Evolutionary conservation across 768 basidiomycete species (phyloP).

Genomic region (Boletus reticulatus): DNA sequence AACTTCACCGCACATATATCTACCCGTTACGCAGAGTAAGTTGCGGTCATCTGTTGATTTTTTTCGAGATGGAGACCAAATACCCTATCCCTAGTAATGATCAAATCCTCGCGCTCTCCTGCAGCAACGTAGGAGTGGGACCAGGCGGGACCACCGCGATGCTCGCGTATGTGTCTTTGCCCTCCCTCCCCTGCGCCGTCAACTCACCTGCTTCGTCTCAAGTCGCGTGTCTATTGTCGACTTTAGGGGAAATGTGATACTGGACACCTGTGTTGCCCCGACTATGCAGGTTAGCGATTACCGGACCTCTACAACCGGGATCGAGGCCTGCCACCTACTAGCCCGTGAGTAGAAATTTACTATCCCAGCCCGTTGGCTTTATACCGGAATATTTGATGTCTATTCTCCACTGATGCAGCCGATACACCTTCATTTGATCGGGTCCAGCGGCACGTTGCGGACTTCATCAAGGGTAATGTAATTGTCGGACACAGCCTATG

Average conservation of each 20-base stretch:
- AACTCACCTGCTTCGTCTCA: conserved; percentile 10
- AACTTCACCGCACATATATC: conserved; percentile 24
- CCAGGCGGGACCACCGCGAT: conserved; percentile 80
- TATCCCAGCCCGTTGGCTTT: background rate
- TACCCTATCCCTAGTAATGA: conserved; percentile 36
- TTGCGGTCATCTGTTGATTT: conserved; percentile 8
- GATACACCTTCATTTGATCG: conserved; percentile 52
- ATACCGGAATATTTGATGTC: background rate
- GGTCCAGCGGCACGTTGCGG: conserved; percentile 68
- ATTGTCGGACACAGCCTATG: conserved; percentile 77
- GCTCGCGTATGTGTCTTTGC: conserved; percentile 60
- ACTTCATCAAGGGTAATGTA: conserved; percentile 65
- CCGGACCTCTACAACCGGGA: conserved; percentile 62
- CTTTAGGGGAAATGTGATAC: conserved; percentile 54
- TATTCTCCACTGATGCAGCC: conserved; percentile 14
- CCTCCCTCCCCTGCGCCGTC: conserved; percentile 1
- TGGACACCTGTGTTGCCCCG: conserved; percentile 66
- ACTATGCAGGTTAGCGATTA: conserved; percentile 71
- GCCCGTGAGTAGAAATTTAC: conserved; percentile 32
- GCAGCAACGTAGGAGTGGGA: conserved; percentile 73
- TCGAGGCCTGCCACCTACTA: conserved; percentile 40
- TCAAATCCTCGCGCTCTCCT: conserved; percentile 60
- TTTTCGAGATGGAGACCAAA: conserved; percentile 31
- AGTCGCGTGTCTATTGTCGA: conserved; percentile 56
- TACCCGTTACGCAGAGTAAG: conserved; percentile 18